Evolutionary conservation across 306 rosid genomes (phyloP), one percentile per base, ranked within the genome.

Genomic region (Dryas octopetala): DNA sequence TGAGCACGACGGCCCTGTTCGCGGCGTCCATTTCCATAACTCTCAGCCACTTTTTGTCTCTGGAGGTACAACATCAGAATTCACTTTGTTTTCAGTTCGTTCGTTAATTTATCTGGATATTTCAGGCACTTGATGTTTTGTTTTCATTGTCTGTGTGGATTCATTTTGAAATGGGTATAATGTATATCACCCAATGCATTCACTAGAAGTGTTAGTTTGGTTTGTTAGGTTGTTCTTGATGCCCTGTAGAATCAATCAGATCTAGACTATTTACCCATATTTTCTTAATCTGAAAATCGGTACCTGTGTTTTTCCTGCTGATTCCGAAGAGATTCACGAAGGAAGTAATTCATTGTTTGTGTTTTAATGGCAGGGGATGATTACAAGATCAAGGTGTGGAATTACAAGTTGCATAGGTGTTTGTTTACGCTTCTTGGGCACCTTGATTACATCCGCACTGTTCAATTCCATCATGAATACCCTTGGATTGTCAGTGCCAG

Each of bases 401-500:
- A 92, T 86, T 92, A 92, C 88, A 92, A 92, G 92, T 60, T 92
- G 92, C 97, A 92, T 75, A 83, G 97, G 83, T 92, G 97, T 83
- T 80, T 92, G 78, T 92, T 92, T 83, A 90, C 97, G 50, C 93
- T 92, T 76, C 86, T 92, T 59, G 97, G 97, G 73, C 97, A 92
- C 81, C 97, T 92, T 76, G 97, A 92, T 88, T 92, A 92, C 76
- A 92, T 92, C 46, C 97, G 97, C 17, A 92, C 97, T 0, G 97
- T 92, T 60, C 97, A 92, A 71, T 92, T 90, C 83, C 97, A 92
- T 80, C 93, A 90, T 67, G 97, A 90, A 81, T 81, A 79, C 82
- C 96, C 96, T 2, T 92, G 97, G 97, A 87, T 92, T 78, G 96
- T 92, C 71, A 92, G 97, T 81, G 96, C 97, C 40, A 92, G 97